phyloP scores from a whole-genome alignment of 2,329 filamentous ascomycete genomes.

The Arthroderma sp. region DNA sequence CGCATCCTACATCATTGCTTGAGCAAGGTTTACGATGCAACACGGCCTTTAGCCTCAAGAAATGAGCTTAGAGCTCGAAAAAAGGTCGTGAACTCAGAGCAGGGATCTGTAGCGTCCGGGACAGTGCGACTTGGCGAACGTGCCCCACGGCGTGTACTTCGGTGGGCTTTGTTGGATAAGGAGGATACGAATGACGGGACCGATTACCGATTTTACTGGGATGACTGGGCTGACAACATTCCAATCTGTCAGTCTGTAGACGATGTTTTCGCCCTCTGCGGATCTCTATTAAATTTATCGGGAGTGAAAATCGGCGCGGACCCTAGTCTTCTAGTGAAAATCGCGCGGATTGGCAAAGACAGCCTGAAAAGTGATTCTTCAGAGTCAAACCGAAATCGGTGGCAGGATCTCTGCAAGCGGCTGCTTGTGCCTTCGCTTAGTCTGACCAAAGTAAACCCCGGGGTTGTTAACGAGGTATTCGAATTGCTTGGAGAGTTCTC shows the following conservation, averaged over 20 bases:
- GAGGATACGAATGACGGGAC: slow-evolving; percentile 59
- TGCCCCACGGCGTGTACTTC: slow-evolving; percentile 52
- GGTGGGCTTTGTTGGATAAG: slow-evolving; percentile 75
- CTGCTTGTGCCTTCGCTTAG: slow-evolving; percentile 81
- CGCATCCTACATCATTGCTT: slow-evolving; percentile 74
- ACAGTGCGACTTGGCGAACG: slow-evolving; percentile 49
- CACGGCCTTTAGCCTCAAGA: slow-evolving; percentile 34
- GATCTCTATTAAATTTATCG: slow-evolving; percentile 69
- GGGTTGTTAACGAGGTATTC: slow-evolving; percentile 75
- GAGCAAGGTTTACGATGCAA: slow-evolving; percentile 53
- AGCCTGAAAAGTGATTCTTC: slow-evolving; percentile 60
- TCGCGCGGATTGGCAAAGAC: slow-evolving; percentile 71
- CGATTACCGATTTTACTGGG: slow-evolving; percentile 88
- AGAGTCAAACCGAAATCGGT: slow-evolving; percentile 56
- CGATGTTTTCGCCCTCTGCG: slow-evolving; percentile 77
- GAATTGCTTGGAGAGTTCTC: slow-evolving; percentile 68
- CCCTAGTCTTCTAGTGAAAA: slow-evolving; percentile 59
- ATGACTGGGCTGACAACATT: slow-evolving; percentile 90
- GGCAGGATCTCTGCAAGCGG: slow-evolving; percentile 72
- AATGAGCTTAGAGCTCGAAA: slow-evolving; percentile 35
- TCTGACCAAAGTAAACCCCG: slow-evolving; percentile 70
- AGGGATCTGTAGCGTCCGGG: slow-evolving; percentile 56
- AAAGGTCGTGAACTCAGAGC: slow-evolving; percentile 45
- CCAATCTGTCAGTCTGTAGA: slow-evolving; percentile 83
- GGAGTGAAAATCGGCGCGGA: slow-evolving; percentile 86